Evolutionary conservation across 2,329 filamentous ascomycete species (phyloP).

Genomic region (Aspergillus sp.): DNA sequence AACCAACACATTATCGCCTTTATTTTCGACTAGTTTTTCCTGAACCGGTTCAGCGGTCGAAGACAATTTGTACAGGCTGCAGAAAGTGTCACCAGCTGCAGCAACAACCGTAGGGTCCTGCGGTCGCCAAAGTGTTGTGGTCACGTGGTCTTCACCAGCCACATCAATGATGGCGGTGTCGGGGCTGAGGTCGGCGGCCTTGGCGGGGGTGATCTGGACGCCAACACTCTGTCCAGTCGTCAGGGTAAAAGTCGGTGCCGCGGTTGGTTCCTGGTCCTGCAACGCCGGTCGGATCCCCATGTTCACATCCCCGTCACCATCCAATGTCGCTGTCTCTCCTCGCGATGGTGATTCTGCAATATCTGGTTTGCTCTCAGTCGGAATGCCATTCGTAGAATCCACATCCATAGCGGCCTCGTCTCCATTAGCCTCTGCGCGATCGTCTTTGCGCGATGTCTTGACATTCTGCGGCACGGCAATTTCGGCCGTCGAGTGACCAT

Average conservation of each 20-base stretch:
- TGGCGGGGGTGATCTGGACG: conserved; percentile 50
- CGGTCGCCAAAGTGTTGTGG: conserved; percentile 45
- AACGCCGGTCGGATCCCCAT: conserved; percentile 34
- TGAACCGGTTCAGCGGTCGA: conserved; percentile 27
- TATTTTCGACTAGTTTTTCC: conserved; percentile 38
- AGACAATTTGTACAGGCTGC: conserved; percentile 46
- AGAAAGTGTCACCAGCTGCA: conserved; percentile 45
- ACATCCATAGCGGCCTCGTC: conserved; percentile 41
- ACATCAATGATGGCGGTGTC: conserved; percentile 45
- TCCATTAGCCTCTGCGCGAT: conserved; percentile 31
- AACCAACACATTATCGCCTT: conserved; percentile 36
- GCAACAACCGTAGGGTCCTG: conserved; percentile 43
- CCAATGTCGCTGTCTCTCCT: conserved; percentile 28
- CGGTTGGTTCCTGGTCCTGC: conserved; percentile 31
- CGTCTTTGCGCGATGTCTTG: conserved; percentile 37
- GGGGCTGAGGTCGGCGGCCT: conserved; percentile 47
- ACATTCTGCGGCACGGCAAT: conserved; percentile 26
- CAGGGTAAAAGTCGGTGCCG: conserved; percentile 38
- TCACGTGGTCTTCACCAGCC: conserved; percentile 40
- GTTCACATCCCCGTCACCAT: conserved; percentile 46
- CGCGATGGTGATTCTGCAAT: conserved; percentile 22
- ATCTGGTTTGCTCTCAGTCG: conserved; percentile 27
- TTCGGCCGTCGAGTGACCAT: conserved; percentile 38
- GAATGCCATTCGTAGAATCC: conserved; percentile 36
- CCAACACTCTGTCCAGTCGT: conserved; percentile 47